Conservation (phyloP, 768 basidiomycete genomes). For the Amanita pseudoporphyria region DNA sequence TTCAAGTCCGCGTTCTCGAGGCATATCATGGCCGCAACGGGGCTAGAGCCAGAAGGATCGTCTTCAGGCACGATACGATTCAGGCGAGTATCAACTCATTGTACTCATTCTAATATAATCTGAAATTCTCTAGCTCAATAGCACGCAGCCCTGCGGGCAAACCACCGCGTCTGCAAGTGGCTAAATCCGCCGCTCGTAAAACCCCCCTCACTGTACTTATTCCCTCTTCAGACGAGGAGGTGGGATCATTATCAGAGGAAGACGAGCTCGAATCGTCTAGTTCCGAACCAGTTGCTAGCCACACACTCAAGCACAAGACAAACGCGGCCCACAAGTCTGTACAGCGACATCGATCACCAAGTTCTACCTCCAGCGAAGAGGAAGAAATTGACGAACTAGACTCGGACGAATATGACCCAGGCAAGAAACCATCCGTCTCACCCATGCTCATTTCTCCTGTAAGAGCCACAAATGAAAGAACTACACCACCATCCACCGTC, state of each 20-base stretch:
- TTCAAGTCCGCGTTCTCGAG: background rate
- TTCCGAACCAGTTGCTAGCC: background rate
- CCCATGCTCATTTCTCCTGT: background rate
- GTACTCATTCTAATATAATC: background rate
- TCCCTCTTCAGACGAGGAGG: background rate
- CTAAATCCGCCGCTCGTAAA: constrained; percentile 11
- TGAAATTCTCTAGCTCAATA: too few species aligned
- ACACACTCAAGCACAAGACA: background rate
- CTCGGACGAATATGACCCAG: background rate
- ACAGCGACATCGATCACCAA: background rate
- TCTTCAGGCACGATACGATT: background rate
- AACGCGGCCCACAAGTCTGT: background rate
- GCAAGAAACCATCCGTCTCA: too few species aligned
- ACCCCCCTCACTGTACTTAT: background rate
- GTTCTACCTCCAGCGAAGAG: background rate
- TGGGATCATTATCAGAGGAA: background rate
- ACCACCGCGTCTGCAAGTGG: too few species aligned
- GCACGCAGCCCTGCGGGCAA: too few species aligned
- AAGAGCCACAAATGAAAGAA: background rate
- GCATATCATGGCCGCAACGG: background rate
- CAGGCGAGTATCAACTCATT: background rate
- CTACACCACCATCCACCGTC: background rate
- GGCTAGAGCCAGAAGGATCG: background rate
- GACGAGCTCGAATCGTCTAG: constrained; percentile 9
- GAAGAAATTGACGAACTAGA: background rate